Evolutionary conservation across 176 grass and related monocot genomes (phyloP).

Genomic region (Oryza glaberrima): DNA sequence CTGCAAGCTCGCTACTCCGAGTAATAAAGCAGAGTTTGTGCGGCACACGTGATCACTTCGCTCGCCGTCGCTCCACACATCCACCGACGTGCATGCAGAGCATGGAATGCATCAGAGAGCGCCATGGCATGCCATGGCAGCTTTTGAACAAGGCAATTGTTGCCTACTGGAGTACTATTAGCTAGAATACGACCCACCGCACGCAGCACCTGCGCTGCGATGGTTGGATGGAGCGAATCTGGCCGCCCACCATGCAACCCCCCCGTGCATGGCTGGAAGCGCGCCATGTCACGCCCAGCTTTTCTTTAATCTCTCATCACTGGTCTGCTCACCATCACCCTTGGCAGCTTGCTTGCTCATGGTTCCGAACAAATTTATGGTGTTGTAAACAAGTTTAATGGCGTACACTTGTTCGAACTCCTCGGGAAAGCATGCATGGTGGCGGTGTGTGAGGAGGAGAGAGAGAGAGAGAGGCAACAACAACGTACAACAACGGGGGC

Average conservation of each 20-base stretch:
- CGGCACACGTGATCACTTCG: conserved; percentile 31
- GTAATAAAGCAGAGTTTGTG: background rate
- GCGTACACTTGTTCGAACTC: background rate
- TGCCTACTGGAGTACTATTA: background rate
- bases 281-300: conserved; percentile 34
- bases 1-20: background rate
- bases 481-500: background rate
- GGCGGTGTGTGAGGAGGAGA: background rate
- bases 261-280: conserved; percentile 2
- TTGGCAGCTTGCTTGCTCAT: background rate
- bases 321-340: background rate
- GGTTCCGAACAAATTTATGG: no score
- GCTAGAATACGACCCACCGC: background rate
- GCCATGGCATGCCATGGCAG: background rate
- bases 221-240: conserved; percentile 26
- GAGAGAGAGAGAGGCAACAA: background rate
- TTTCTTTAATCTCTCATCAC: conserved; percentile 9
- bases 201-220: background rate
- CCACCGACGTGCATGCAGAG: background rate
- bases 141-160: conserved; percentile 5
- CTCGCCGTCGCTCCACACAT: background rate
- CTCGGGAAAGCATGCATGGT: conserved; percentile 30
- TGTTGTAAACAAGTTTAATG: no score
- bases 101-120: conserved; percentile 4
- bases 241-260: conserved; percentile 17